Evolutionary conservation across 257 asterid genomes (phyloP), one percentile per base, ranked within the genome.

Genomic region (Gentiana straminea): DNA sequence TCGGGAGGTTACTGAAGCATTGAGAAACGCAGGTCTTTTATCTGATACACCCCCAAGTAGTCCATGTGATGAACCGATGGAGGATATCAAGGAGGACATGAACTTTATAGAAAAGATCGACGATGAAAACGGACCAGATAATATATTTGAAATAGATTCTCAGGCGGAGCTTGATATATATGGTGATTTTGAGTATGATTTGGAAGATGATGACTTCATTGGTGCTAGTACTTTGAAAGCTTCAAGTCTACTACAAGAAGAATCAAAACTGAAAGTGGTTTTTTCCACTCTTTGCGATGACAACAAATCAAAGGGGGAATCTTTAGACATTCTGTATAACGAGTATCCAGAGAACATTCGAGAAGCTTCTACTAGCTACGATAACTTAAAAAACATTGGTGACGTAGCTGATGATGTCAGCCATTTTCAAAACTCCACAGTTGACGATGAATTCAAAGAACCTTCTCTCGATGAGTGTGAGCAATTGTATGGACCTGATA

Each of bases 11-110:
- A 79, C 80, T 43, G 99, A 83, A 68, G 99, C 97, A 33, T 73
- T 92, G 61, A 88, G 37, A 80, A 75, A 72, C 33, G 89, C 97
- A 13, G 99, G 99, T 52, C 94, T 89, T 67, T 38, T 83, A 73
- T 75, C 94, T 0, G 98, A 87, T 74, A 79, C 99, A 68, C 99
- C 99, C 70, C 94, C 99, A 63, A 70, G 67, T 60, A 92, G 93
- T 75, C 95, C 98, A 69, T 41, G 46, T 41, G 59, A 54, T 66
- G 69, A 68, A 65, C 68, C 38, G 41, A 49, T 56, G 45, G 83
- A 76, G 60, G 83, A 68, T 41, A 52, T 52, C 24, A 56, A 66
- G 35, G 74, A 61, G 62, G 78, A 68, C 57, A 55, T 35, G 48
- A 74, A 65, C 60, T 62, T 70, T 55, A 64, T 58, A 33, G 74